Percentiles rank a stretch among this genome's conserved stretches.
phyloP scores from a whole-genome alignment of 129 eudicot genomes.

The Pseudognaphalium luteoalbum region DNA sequence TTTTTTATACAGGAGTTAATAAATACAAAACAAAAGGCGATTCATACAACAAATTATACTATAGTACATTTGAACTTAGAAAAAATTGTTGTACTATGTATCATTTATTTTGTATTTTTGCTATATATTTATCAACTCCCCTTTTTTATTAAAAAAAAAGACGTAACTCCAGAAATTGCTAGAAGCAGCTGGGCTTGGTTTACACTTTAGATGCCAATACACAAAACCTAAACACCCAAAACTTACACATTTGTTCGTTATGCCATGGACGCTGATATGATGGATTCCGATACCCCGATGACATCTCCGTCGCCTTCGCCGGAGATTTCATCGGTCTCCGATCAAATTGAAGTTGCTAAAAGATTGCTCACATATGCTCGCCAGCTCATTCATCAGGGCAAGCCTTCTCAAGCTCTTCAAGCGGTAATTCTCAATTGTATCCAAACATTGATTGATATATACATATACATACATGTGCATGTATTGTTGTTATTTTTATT shows the following conservation, averaged over 20 bases:
- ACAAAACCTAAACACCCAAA: background rate
- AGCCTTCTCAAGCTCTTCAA: slow-evolving; percentile 82
- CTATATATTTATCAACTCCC: too few species aligned
- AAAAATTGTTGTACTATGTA: too few species aligned
- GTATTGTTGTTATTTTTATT: background rate
- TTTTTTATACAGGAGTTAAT: too few species aligned
- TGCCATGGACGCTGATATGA: slow-evolving; percentile 57
- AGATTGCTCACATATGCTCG: slow-evolving; percentile 56
- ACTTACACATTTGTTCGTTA: slow-evolving; percentile 4
- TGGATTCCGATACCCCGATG: slow-evolving; percentile 43
- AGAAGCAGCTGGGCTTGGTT: background rate
- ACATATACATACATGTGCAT: too few species aligned
- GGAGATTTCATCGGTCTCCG: slow-evolving; percentile 24
- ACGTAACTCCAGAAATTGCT: background rate
- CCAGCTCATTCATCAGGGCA: slow-evolving; percentile 61
- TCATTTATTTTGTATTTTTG: too few species aligned
- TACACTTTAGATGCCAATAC: background rate
- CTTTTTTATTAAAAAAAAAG: background rate
- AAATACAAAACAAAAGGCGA: too few species aligned
- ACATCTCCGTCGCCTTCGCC: slow-evolving; percentile 28
- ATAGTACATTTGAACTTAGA: too few species aligned
- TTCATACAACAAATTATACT: too few species aligned
- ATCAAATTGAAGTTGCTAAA: slow-evolving; percentile 35
- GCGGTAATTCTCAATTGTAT: slow-evolving; percentile 50
- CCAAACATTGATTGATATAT: background rate